A percentile compares a stretch with the other conserved stretches of the same genome.
Evolutionary conservation across 2,329 filamentous ascomycete species (phyloP).

Genomic region (Didymella pinodella): DNA sequence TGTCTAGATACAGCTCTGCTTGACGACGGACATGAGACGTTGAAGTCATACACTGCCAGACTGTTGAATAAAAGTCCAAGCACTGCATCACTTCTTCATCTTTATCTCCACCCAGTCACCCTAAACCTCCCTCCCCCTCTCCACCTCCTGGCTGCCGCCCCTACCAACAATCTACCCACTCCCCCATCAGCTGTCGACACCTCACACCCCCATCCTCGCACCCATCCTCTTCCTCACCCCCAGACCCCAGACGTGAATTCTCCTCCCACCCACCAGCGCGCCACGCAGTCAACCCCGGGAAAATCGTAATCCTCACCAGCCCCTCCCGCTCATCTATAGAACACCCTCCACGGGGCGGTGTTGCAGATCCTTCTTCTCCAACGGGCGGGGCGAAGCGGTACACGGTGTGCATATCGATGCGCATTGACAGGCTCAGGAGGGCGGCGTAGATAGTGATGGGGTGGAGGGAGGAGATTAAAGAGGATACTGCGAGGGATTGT

Average conservation of each 20-base stretch:
- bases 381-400: constrained; percentile 39
- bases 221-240: background rate
- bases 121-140: background rate
- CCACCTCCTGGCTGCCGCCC: constrained; percentile 11
- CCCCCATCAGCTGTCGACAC: constrained; percentile 24
- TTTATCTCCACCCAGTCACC: background rate
- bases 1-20: too few relatives aligned
- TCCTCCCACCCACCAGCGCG: constrained; percentile 40
- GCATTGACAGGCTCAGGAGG: constrained; percentile 38
- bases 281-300: constrained; percentile 36
- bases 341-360: too few relatives aligned
- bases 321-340: background rate
- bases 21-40: too few relatives aligned
- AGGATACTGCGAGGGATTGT: background rate
- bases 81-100: too few relatives aligned
- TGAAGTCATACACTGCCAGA: too few relatives aligned
- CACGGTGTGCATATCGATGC: constrained; percentile 33
- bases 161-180: constrained; percentile 42
- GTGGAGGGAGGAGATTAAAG: background rate
- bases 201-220: constrained; percentile 24
- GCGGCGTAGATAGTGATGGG: constrained; percentile 26
- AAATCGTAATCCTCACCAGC: constrained; percentile 33
- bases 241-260: too few relatives aligned
- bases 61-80: too few relatives aligned
- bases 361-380: constrained; percentile 29